A percentile compares a stretch with the other conserved stretches of the same genome.
Conservation (phyloP, 148 eudicot species). For the Diospyros kaki region DNA sequence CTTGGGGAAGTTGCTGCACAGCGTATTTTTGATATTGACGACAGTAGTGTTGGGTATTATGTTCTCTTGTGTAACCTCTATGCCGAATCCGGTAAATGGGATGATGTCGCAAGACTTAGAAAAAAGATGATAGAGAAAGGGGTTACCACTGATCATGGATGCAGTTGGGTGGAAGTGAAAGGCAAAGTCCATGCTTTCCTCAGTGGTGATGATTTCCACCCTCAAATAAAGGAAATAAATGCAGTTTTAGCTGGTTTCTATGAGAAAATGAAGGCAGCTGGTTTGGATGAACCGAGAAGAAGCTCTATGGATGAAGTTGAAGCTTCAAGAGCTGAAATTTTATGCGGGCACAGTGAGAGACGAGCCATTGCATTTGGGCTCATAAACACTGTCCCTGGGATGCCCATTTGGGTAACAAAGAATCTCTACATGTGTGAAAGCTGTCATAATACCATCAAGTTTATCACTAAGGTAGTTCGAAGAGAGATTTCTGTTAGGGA, state of each 20-base stretch:
- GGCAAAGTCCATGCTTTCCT: conserved; percentile 48
- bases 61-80: conserved; percentile 60
- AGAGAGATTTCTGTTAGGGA: conserved; percentile 59
- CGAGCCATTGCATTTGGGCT: conserved; percentile 52
- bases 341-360: too few relatives aligned
- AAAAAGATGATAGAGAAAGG: conserved; percentile 47
- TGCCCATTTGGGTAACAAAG: conserved; percentile 51
- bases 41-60: conserved; percentile 43
- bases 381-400: conserved; percentile 34
- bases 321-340: conserved; percentile 15
- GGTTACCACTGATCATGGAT: conserved; percentile 42
- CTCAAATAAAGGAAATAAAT: conserved; percentile 49
- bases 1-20: conserved; percentile 44
- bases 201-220: conserved; percentile 55
- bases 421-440: conserved; percentile 67
- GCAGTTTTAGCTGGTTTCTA: conserved; percentile 40
- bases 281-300: conserved; percentile 56
- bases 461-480: conserved; percentile 48
- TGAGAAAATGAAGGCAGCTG: conserved; percentile 55
- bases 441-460: conserved; percentile 59
- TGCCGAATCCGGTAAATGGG: conserved; percentile 57
- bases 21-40: conserved; percentile 20
- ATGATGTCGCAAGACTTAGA: conserved; percentile 47
- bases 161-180: conserved; percentile 35
- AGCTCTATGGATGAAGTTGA: conserved; percentile 46